Percentiles rank a stretch among this genome's conserved stretches.
phyloP scores from a whole-genome alignment of 495 filamentous ascomycete species.

The Physcia stellaris region DNA sequence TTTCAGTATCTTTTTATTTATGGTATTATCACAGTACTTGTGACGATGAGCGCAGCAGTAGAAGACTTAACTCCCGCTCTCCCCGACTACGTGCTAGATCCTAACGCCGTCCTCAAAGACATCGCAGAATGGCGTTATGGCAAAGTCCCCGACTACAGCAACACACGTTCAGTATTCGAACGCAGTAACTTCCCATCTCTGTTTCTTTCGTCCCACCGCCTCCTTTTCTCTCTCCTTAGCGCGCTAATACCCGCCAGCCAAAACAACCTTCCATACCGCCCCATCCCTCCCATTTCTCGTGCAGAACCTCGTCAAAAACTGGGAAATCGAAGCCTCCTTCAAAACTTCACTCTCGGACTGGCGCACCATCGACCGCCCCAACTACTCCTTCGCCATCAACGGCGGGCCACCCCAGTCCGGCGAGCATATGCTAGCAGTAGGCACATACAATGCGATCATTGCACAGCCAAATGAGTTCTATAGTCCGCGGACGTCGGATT shows the following conservation, averaged over 20 bases:
- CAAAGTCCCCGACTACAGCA: slow-evolving; percentile 43
- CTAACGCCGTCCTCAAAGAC: slow-evolving; percentile 46
- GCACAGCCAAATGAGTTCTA: slow-evolving; percentile 47
- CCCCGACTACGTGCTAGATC: slow-evolving; percentile 47
- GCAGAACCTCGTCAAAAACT: slow-evolving; percentile 59
- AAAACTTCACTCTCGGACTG: slow-evolving; percentile 46
- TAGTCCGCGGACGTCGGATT: slow-evolving; percentile 40
- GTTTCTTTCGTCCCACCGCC: too few species aligned
- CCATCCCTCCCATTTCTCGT: slow-evolving; percentile 42
- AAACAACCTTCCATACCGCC: slow-evolving; percentile 37
- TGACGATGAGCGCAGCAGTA: background rate
- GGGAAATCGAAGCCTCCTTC: slow-evolving; percentile 58
- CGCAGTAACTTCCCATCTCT: slow-evolving; percentile 39
- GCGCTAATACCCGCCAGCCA: slow-evolving; percentile 28
- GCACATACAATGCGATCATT: slow-evolving; percentile 57
- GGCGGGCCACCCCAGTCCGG: slow-evolving; percentile 37
- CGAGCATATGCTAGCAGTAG: slow-evolving; percentile 51
- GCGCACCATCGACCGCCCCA: slow-evolving; percentile 41
- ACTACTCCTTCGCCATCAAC: slow-evolving; percentile 50
- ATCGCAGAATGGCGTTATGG: slow-evolving; percentile 44
- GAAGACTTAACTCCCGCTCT: slow-evolving; percentile 14
- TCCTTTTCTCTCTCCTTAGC: too few species aligned
- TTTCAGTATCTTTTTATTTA: too few species aligned
- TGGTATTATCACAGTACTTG: too few species aligned
- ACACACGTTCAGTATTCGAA: slow-evolving; percentile 37